Evolutionary conservation across 805 yeast genomes (phyloP), one percentile per base, ranked within the genome.

Genomic region (Zygotorulaspora florentina): DNA sequence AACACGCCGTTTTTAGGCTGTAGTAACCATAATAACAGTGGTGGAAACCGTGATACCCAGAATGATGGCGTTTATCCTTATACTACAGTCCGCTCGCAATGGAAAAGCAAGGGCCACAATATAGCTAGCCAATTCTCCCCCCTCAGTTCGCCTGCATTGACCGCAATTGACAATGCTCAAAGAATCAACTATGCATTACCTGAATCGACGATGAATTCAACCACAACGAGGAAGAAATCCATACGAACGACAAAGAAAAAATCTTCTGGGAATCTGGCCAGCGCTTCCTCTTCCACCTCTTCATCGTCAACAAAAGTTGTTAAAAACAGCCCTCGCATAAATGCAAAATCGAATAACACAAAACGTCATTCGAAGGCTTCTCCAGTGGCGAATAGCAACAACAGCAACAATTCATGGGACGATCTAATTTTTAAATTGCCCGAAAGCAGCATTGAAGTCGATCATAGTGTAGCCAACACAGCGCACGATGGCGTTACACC

Each of bases 71-170:
- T 48, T 8, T 43, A 43, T 8, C 29, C 48, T 33, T 23, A 26
- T 7, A 11, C 28, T 8, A 45, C 33, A 17, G 18, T 35, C 23
- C 30, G 1, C 55, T 74, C 56, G 87, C 59, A 47, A 33, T 39
- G 39, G 34, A 43, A 42, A 30, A 37, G 34, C 27, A 47, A 40
- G 16, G 12, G 16, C 5, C 44, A 40, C 13, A 39, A 38, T 23
- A 39, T 26, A 8, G 28, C 33, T 8, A 39, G 48, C 35, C 53
- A 49, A 23, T 49, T 49, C 30, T 49, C 53, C 2, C 80, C 89
- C 0, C 68, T 83, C 55, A 79, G 88, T 3, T 81, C 87, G 0
- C 89, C 89, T 0, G 87, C 87, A 3, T 61, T 83, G 46, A 76
- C 72, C 48, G 85, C 72, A 8, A 60, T 55, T 31, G 59, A 53